Conservation (phyloP, 2,329 filamentous ascomycete genomes). For the Cercospora sp. region DNA sequence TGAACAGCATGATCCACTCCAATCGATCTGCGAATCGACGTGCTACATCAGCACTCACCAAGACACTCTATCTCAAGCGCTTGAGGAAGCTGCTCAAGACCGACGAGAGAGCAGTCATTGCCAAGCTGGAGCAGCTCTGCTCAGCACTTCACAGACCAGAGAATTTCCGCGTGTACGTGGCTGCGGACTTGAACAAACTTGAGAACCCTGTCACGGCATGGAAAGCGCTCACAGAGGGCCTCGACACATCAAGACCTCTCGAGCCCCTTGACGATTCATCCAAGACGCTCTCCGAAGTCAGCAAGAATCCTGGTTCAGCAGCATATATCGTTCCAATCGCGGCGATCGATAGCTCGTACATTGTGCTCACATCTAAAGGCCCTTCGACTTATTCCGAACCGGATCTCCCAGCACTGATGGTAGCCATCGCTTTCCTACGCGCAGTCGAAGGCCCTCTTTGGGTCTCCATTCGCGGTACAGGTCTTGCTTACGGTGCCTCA, state of each 20-base stretch:
- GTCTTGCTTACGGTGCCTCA: conserved; percentile 84
- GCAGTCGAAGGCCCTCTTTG: conserved; percentile 92
- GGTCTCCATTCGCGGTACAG: conserved; percentile 88
- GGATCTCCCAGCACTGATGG: conserved; percentile 77
- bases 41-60: conserved; percentile 79
- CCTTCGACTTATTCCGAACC: conserved; percentile 75
- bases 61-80: conserved; percentile 81
- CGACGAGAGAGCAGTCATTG: conserved; percentile 73
- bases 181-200: conserved; percentile 76
- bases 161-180: conserved; percentile 83
- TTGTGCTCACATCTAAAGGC: conserved; percentile 72
- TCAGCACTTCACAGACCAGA: conserved; percentile 74
- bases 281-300: conserved; percentile 72
- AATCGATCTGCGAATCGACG: conserved; percentile 73
- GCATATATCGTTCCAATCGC: conserved; percentile 86
- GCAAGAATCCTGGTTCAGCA: conserved; percentile 70
- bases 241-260: conserved; percentile 58
- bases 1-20: conserved; percentile 76
- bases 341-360: conserved; percentile 88
- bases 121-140: conserved; percentile 75
- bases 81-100: conserved; percentile 76
- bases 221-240: conserved; percentile 61
- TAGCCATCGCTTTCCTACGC: conserved; percentile 88
- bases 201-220: conserved; percentile 75
- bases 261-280: conserved; percentile 70